Conservation (phyloP, 2,329 filamentous ascomycete species). For the Ascochyta clinopodiicola region DNA sequence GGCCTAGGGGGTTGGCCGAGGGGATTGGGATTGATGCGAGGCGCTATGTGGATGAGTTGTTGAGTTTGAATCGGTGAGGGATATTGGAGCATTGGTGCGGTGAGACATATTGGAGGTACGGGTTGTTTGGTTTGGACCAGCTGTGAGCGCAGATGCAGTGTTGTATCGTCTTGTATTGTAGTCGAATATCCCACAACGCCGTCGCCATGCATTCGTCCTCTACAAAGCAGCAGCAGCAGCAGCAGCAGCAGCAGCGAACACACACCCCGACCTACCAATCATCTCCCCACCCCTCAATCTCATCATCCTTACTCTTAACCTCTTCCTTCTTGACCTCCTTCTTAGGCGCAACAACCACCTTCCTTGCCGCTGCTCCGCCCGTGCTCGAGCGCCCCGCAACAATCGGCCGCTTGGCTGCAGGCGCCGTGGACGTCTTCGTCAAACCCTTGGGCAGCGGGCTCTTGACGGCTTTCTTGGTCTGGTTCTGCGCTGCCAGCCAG, state of each 20-base stretch:
- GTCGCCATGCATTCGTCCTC: conserved; percentile 26
- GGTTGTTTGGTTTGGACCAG: no score
- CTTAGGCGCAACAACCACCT: conserved; percentile 36
- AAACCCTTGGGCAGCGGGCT: conserved; percentile 86
- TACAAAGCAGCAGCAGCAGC: not conserved
- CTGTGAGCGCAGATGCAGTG: not conserved
- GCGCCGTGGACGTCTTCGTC: conserved; percentile 59
- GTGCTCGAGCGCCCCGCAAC: conserved; percentile 41
- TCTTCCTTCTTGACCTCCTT: conserved; percentile 41
- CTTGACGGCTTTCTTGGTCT: conserved; percentile 68
- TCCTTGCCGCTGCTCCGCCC: conserved; percentile 40
- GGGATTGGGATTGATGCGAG: conserved; percentile 80
- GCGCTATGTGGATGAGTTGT: conserved; percentile 74
- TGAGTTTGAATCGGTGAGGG: conserved; percentile 64
- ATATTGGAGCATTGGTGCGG: no score
- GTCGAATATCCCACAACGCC: conserved; percentile 18
- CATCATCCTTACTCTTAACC: conserved; percentile 51
- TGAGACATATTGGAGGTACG: no score
- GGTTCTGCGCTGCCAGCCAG: conserved; percentile 87
- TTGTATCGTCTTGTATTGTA: not conserved
- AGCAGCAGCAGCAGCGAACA: not conserved
- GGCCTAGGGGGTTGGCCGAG: conserved; percentile 68
- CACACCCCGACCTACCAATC: conserved; percentile 38
- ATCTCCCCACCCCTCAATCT: conserved; percentile 49
- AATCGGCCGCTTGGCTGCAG: conserved; percentile 44